Percentiles rank a stretch among this genome's conserved stretches.
These are phyloP conservation scores for Nannizziopsis barbatae DNA, from an alignment of 2,329 filamentous ascomycete species.

Conservation along the genomic window DNA sequence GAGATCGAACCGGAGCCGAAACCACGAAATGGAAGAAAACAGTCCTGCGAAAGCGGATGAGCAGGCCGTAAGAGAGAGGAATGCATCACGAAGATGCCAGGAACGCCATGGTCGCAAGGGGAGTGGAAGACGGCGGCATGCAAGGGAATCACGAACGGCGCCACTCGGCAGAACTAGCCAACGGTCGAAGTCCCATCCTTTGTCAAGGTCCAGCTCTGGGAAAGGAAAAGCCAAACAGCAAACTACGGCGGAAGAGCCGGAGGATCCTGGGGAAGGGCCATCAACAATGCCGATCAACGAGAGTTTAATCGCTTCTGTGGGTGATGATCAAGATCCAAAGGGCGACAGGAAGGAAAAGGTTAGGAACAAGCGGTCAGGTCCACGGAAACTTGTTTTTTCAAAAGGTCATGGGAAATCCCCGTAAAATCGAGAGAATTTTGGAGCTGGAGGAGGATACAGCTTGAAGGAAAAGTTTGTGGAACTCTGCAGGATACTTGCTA, in stretches of 20 bases:
- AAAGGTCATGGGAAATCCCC: too few relatives aligned
- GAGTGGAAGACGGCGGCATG: neutral
- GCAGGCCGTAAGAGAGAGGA: neutral
- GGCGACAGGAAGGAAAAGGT: neutral
- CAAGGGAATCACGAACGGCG: neutral
- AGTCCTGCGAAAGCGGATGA: neutral
- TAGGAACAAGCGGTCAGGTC: neutral
- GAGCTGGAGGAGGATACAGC: too few relatives aligned
- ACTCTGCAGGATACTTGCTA: neutral
- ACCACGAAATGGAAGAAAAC: neutral
- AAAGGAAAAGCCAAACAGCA: neutral
- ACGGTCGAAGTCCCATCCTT: neutral
- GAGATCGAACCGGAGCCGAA: neutral
- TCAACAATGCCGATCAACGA: neutral
- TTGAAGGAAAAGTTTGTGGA: neutral
- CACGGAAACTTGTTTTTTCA: too few relatives aligned
- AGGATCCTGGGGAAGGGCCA: neutral
- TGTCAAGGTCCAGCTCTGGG: neutral
- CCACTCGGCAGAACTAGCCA: neutral
- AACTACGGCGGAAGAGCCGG: neutral
- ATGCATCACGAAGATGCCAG: neutral
- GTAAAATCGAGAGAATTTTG: neutral
- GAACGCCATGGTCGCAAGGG: neutral
- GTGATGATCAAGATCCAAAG: neutral
- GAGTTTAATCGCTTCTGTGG: neutral